Base-by-base conservation (phyloP, 202 grass and related monocot species). In the Carex arenaria region DNA sequence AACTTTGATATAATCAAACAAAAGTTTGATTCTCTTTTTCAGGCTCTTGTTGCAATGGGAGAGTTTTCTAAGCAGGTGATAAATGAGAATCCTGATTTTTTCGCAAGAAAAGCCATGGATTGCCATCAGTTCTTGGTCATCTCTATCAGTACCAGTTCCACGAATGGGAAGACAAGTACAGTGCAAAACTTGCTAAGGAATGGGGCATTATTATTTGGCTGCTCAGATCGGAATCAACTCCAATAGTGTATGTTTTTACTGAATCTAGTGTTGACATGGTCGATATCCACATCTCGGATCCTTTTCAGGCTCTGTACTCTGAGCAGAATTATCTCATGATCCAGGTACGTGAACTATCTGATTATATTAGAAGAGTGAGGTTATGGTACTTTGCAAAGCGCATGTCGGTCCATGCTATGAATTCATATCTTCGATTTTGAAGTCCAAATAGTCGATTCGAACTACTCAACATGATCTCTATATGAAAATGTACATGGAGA, bases 131-230 rank as follows among this genome's bases (percentile, higher is more conserved):
- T 92, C 83, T 86, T 94, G 69, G 84, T 92, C 67, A 92, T 97
- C 82, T 97, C 89, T 80, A 82, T 94, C 38, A 88, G 94, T 18
- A 90, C 94, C 9, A 88, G 94, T 23, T 89, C 89, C 56, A 78
- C 71, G 36, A 97, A 91, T 75, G 83, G 84, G 81, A 86, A 82
- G 79, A 53, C 1, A 89, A 83, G 40, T 88, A 88, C 52, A 87
- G 47, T 82, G 84, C 90, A 36, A 61, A 89, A 72, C 61, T 8
- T 5, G 90, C 89, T 60, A 89, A 87, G 83, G 87, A 86, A 79
- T 97, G 94, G 90, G 92, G 92, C 53, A 66, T 97, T 3, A 74
- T 94, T 23, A 82, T 86, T 82, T 94, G 94, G 92, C 87, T 94
- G n/a, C 68, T 85, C 72, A 80, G 57, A 47, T 70, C 72, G 56